These are phyloP conservation scores for Flaveria bidentis DNA, from an alignment of 129 eudicot species.

Conservation along the genomic window DNA sequence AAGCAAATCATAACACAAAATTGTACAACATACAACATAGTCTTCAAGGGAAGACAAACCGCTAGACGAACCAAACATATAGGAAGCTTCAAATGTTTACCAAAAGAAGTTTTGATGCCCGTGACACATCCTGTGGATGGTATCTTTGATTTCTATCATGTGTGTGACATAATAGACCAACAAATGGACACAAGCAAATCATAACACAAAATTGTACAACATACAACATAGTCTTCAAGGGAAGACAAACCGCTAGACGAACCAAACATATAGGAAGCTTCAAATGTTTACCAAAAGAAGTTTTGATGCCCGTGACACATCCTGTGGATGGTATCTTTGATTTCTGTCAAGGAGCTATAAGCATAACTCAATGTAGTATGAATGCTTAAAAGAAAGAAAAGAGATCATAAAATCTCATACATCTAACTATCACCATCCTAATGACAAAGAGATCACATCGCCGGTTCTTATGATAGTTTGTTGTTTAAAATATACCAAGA, in stretches of 20 bases:
- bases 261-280: slow-evolving; percentile 24
- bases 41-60: slow-evolving; percentile 12
- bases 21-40: slow-evolving; percentile 15
- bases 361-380: slow-evolving; percentile 28
- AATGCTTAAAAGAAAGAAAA: slow-evolving; percentile 10
- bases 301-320: slow-evolving; percentile 82
- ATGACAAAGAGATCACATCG: slow-evolving; percentile 14
- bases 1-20: slow-evolving; percentile 10
- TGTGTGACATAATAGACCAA: neutral
- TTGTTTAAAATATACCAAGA: slow-evolving; percentile 1
- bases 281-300: slow-evolving; percentile 72
- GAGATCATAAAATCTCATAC: neutral
- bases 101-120: slow-evolving; percentile 87
- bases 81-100: slow-evolving; percentile 43
- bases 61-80: slow-evolving; percentile 9
- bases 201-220: slow-evolving; percentile 19
- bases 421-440: neutral
- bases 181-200: slow-evolving; percentile 1
- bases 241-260: slow-evolving; percentile 10
- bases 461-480: slow-evolving; percentile 14
- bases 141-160: slow-evolving; percentile 65
- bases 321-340: slow-evolving; percentile 91
- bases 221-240: slow-evolving; percentile 5
- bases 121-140: slow-evolving; percentile 92
- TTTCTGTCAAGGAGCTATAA: slow-evolving; percentile 55